phyloP scores from a whole-genome alignment of 345 rosid species.

The Eutrema yunnanense region DNA sequence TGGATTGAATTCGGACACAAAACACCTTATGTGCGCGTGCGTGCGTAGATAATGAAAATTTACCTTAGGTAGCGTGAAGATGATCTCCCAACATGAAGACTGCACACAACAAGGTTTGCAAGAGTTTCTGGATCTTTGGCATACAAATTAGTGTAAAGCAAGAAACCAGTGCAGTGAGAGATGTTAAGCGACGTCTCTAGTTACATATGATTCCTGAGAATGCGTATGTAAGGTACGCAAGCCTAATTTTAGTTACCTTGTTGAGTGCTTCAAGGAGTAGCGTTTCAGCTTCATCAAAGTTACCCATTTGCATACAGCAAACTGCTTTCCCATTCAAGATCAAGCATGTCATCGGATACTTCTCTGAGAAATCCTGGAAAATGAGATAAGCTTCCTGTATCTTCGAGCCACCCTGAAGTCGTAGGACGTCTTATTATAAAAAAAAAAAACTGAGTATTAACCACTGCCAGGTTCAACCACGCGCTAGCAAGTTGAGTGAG shows the following conservation, averaged over 20 bases:
- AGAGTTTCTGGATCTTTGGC: slow-evolving; percentile 96
- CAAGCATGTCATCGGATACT: slow-evolving; percentile 79
- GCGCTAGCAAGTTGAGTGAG: slow-evolving; percentile 90
- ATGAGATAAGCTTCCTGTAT: slow-evolving; percentile 92
- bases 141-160: slow-evolving; percentile 17
- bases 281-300: slow-evolving; percentile 94
- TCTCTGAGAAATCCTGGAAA: slow-evolving; percentile 97
- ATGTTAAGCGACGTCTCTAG: not conserved
- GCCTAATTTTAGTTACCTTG: slow-evolving; percentile 41
- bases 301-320: slow-evolving; percentile 94
- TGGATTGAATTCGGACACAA: too few species aligned
- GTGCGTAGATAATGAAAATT: not conserved
- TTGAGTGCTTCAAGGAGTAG: slow-evolving; percentile 90
- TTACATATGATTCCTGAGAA: not conserved
- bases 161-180: not conserved
- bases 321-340: slow-evolving; percentile 92
- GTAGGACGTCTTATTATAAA: not conserved
- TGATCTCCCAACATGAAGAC: slow-evolving; percentile 89
- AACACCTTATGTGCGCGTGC: not conserved
- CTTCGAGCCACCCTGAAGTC: slow-evolving; percentile 22
- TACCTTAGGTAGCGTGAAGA: slow-evolving; percentile 85
- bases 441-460: slow-evolving; percentile 13
- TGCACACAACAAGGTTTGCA: slow-evolving; percentile 84
- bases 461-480: slow-evolving; percentile 86
- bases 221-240: not conserved